Evolutionary conservation across 352 stramenopile genomes (phyloP), one percentile per base, ranked within the genome.

Genomic region (Phytophthora tubulina): DNA sequence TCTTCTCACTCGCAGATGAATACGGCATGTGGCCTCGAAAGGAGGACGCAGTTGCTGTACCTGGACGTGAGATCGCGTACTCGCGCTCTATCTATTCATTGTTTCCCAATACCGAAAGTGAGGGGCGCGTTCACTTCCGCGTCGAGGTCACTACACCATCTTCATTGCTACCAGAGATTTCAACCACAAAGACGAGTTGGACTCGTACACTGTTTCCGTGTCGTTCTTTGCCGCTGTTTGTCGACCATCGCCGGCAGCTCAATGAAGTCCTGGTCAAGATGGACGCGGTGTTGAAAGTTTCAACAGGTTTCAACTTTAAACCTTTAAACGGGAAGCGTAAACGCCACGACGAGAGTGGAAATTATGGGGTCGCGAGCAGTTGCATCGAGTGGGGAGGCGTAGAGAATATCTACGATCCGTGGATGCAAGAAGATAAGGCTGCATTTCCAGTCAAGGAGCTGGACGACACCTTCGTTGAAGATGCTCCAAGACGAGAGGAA

Each of bases 121-220:
- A 60, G 17, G 53, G 53, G 14, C 53, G 36, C 13, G 53, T 60
- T 27, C 53, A 60, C 53, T 60, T 60, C 53, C 53, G 53, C 21
- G 53, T 60, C 35, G 53, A 60, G 13, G 11, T 49, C 17, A 48
- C 3, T 5, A 45, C 36, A 1, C 51, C 17, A 31, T 4, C n/a
- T 15, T 14, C 6, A n/a, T 3, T 48, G 53, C 53, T 36, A 21
- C 17, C 11, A 3, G 33, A 14, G 27, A 45, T 32, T 17, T 8
- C 51, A 32, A 9, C 33, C 38, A 11, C n/a, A n/a, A 30, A 44
- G 51, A 36, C 51, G 21, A 44, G 7, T 21, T 31, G 39, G 33
- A 45, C 15, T 31, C 32, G 15, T 9, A 31, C 21, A 27, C 21
- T 27, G 21, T 27, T 27, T 27, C 27, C 6, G 51, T 32, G n/a